Percentiles rank a stretch among this genome's conserved stretches.
Conservation (phyloP, 2,329 filamentous ascomycete genomes). For the Colletotrichum abscissum region DNA sequence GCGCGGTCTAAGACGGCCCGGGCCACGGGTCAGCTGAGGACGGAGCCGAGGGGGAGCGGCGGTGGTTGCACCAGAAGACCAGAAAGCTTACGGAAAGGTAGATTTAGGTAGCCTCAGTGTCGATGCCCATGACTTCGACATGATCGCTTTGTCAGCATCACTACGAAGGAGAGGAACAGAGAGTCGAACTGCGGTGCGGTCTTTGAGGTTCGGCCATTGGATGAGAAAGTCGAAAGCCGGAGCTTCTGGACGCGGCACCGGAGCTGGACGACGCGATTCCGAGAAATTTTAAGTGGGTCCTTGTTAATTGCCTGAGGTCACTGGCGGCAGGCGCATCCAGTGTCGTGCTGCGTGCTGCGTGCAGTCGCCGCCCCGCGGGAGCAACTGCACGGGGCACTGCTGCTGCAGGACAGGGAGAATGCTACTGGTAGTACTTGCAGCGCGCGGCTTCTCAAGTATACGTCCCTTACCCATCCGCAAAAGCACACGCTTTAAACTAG, state of each 20-base stretch:
- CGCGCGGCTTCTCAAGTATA: background rate
- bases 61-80: background rate
- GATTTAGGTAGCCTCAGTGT: slow-evolving; percentile 82
- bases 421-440: background rate
- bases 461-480: background rate
- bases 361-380: slow-evolving; percentile 7
- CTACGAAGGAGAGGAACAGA: background rate
- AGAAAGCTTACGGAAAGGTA: slow-evolving; percentile 71
- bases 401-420: background rate
- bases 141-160: slow-evolving; percentile 40
- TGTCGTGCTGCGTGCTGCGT: background rate
- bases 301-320: slow-evolving; percentile 11
- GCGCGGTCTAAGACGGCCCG: slow-evolving; percentile 55
- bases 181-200: background rate
- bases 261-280: background rate
- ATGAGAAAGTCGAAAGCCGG: background rate
- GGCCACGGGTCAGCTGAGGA: slow-evolving; percentile 25
- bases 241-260: background rate
- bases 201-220: background rate
- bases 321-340: background rate
- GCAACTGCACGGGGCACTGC: slow-evolving; percentile 3
- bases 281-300: slow-evolving; percentile 5
- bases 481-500: background rate
- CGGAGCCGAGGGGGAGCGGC: slow-evolving; percentile 38
- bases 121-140: slow-evolving; percentile 75